Evolutionary conservation across 2,329 filamentous ascomycete genomes (phyloP).

Genomic region (Epichloe glyceriae): DNA sequence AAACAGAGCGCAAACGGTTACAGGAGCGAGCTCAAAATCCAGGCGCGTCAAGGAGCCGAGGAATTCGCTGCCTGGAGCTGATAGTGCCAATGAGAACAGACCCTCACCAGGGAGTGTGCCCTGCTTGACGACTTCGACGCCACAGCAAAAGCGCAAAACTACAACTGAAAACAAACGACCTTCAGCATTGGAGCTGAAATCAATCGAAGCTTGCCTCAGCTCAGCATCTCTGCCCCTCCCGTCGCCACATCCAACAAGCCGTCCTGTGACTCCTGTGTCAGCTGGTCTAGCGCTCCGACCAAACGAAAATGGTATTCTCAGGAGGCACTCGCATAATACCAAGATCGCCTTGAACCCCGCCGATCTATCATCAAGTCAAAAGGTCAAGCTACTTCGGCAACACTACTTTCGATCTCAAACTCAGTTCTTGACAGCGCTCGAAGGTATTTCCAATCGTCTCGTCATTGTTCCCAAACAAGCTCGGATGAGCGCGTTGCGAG

Average conservation of each 20-base stretch:
- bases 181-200: constrained; percentile 38
- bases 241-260: constrained; percentile 36
- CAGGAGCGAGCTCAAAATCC: constrained; percentile 34
- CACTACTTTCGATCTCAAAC: constrained; percentile 78
- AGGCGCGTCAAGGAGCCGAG: constrained; percentile 33
- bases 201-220: constrained; percentile 49
- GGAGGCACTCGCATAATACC: constrained; percentile 48
- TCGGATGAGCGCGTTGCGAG: constrained; percentile 65
- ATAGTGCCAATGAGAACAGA: constrained; percentile 16
- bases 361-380: constrained; percentile 52
- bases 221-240: constrained; percentile 56
- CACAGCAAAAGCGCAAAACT: constrained; percentile 18
- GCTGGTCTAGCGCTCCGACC: constrained; percentile 35
- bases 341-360: constrained; percentile 44
- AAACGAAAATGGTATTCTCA: constrained; percentile 31
- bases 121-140: constrained; percentile 10
- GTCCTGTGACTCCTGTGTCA: constrained; percentile 45
- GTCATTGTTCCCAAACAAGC: constrained; percentile 73
- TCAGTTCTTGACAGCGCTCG: constrained; percentile 65
- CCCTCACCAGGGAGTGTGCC: constrained; percentile 14
- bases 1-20: constrained; percentile 56
- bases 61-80: constrained; percentile 27
- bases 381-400: constrained; percentile 58
- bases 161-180: constrained; percentile 28
- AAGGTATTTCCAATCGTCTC: constrained; percentile 74